Percentiles rank a stretch among this genome's conserved stretches.
phyloP scores from a whole-genome alignment of 1,139 yeast species.

The Scheffersomyces titani region DNA sequence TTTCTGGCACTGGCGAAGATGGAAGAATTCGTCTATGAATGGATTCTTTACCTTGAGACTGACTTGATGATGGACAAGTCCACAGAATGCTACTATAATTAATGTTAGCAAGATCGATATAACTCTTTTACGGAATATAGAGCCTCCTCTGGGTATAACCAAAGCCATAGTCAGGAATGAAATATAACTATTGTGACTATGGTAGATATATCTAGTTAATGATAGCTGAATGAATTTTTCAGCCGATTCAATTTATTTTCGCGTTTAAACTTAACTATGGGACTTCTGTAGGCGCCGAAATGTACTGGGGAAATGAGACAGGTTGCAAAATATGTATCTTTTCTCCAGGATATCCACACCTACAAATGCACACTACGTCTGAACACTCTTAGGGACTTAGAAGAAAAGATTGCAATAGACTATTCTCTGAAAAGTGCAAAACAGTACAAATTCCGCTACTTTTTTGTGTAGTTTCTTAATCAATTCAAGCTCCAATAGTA shows the following conservation, averaged over 20 bases:
- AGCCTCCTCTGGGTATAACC: not conserved
- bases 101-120: not conserved
- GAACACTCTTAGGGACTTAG: not conserved
- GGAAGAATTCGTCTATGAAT: conserved; percentile 81
- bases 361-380: not conserved
- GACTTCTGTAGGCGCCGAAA: not conserved
- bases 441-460: not conserved
- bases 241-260: not conserved
- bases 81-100: conserved; percentile 15
- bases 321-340: not conserved
- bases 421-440: not conserved
- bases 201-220: not conserved
- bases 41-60: conserved; percentile 34
- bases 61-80: conserved; percentile 16
- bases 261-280: not conserved
- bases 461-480: not conserved
- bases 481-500: not conserved
- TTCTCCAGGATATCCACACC: not conserved
- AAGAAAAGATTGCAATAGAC: not conserved
- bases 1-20: conserved; percentile 71
- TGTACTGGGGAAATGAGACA: conserved; percentile 1
- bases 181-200: not conserved
- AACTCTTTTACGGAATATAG: not conserved
- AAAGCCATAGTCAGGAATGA: not conserved
- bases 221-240: not conserved